phyloP scores from a whole-genome alignment of 2,329 filamentous ascomycete species.

The Ceratocystis eucalypticola region DNA sequence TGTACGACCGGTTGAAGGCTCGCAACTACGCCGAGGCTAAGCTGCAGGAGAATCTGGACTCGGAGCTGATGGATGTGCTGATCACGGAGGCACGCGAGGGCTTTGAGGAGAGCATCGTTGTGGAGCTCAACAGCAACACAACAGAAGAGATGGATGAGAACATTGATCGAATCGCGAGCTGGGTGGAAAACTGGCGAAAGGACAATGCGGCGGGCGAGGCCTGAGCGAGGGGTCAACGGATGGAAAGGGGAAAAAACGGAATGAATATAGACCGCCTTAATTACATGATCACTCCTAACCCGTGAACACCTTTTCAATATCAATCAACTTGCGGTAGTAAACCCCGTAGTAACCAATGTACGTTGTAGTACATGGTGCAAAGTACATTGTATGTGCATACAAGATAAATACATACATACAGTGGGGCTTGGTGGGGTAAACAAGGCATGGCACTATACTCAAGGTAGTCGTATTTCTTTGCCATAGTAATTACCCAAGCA shows the following conservation, averaged over 20 bases:
- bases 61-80: conserved; percentile 93
- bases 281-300: too few species aligned
- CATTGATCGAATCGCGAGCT: conserved; percentile 66
- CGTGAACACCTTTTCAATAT: too few species aligned
- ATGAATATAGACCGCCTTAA: too few species aligned
- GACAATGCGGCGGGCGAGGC: conserved; percentile 1
- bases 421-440: not conserved
- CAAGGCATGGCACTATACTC: not conserved
- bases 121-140: conserved; percentile 72
- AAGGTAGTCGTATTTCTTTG: too few species aligned
- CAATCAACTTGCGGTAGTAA: too few species aligned
- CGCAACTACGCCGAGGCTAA: conserved; percentile 79
- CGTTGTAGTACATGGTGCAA: too few species aligned
- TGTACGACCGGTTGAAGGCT: conserved; percentile 71
- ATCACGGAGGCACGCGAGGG: conserved; percentile 78
- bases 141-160: conserved; percentile 80
- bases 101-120: conserved; percentile 75
- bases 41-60: conserved; percentile 89
- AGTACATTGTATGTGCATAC: too few species aligned
- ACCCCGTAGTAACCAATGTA: too few species aligned
- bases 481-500: too few species aligned
- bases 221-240: too few species aligned
- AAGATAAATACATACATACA: not conserved
- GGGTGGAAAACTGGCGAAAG: conserved; percentile 32
- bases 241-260: not conserved